Base-by-base conservation (phyloP, 1,139 yeast genomes). In the Komagataea norvegica region DNA sequence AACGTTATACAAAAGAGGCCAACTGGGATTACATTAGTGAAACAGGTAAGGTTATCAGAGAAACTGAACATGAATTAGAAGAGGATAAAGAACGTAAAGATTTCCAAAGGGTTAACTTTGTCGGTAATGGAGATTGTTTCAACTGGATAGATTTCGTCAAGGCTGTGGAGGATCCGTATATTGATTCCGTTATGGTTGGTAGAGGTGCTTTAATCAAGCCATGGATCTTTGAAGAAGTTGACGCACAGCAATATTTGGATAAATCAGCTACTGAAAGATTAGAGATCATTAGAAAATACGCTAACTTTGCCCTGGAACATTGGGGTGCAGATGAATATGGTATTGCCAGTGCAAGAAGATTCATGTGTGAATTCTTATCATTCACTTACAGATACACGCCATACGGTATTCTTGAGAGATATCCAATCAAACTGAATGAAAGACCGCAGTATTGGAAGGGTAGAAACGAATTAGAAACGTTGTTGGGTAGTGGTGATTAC, bases 291-390 rank as follows among this genome's bases (percentile, higher is more conserved):
- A 68, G 69, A 46, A 72, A 70, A 38, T 91, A 79, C 57, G 77
- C 94, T 11, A 65, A 79, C 41, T 85, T 67, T 57, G 97, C 98
- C 0, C 69, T 91, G 49, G 89, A 88, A 52, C 98, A 93, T 62
- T 93, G 98, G 97, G 98, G 99, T 3, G 74, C 95, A 1, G 99
- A 91, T 56, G 96, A 87, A 53, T 89, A 82, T 59, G 99, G 98
- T 29, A 75, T 91, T 42, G 83, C 86, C 41, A 77, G 77, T 49
- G 82, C 95, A 8, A 78, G 99, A 61, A 71, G 98, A 52, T 93
- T 78, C 61, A 68, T 91, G 72, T 89, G 97, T 65, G 99, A 91
- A 61, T 91, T 88, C 61, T 68, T 93, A 58, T 83, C 96, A 40
- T 91, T 91, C 61, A 86, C 95, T 48, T 95, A 91, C 58, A 71